Conservation (phyloP, 192 early-diverging fungal species). For the Gigaspora rosea region DNA sequence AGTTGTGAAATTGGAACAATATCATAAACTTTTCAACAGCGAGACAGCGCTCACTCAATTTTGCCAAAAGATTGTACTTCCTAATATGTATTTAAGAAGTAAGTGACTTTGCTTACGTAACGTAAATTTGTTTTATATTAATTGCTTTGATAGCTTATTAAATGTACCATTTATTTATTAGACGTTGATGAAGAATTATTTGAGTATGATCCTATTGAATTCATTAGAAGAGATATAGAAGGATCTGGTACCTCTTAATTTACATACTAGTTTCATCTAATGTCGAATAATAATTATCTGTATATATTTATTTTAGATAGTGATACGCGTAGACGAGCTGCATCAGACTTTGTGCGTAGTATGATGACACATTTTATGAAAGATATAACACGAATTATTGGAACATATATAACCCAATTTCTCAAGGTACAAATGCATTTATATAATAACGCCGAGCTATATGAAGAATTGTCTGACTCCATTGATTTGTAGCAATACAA, state of each 20-base stretch:
- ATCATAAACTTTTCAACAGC: constrained; percentile 73
- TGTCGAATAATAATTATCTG: neutral
- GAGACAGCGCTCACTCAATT: constrained; percentile 74
- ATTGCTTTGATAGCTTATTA: no score
- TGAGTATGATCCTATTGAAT: constrained; percentile 96
- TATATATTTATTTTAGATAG: constrained; percentile 53
- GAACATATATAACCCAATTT: constrained; percentile 70
- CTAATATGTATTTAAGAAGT: constrained; percentile 87
- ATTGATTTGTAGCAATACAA: constrained; percentile 63
- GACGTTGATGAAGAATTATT: constrained; percentile 91
- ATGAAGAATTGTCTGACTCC: neutral
- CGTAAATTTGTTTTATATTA: no score
- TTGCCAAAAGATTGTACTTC: constrained; percentile 89
- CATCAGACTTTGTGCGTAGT: constrained; percentile 89
- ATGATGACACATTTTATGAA: constrained; percentile 84
- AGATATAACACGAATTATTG: constrained; percentile 85
- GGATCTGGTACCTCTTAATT: constrained; percentile 62
- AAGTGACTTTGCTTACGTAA: constrained; percentile 14
- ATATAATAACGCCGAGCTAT: neutral
- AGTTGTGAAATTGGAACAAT: constrained; percentile 74
- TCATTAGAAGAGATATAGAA: constrained; percentile 89
- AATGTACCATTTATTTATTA: constrained; percentile 22
- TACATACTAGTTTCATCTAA: neutral
- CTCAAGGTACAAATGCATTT: constrained; percentile 38
- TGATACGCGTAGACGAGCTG: constrained; percentile 90